phyloP scores from a whole-genome alignment of 2,329 filamentous ascomycete species.

The Lecanicillium sp. region DNA sequence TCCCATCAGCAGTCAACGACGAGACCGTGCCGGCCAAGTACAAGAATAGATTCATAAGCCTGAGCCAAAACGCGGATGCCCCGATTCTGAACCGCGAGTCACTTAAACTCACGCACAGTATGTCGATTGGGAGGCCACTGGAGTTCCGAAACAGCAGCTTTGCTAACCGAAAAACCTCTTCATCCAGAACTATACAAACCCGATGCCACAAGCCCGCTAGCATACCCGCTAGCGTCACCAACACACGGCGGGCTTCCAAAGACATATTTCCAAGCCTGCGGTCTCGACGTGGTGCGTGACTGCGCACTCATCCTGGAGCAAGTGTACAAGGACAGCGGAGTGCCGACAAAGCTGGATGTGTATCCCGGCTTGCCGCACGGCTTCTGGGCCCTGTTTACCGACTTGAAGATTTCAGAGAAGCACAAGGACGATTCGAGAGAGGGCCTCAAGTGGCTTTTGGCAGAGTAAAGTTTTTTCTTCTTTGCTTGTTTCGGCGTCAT shows the following conservation, averaged over 20 bases:
- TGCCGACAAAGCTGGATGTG: conserved; percentile 18
- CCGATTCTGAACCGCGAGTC: conserved; percentile 16
- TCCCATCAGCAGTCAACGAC: conserved; percentile 13
- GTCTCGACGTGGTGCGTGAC: conserved; percentile 21
- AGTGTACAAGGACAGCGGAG: conserved; percentile 17
- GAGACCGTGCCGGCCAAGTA: conserved; percentile 19
- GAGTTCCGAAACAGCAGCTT: neutral
- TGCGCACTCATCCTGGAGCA: conserved; percentile 21
- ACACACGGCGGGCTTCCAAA: conserved; percentile 17
- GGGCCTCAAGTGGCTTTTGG: conserved; percentile 17
- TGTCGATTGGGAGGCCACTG: neutral
- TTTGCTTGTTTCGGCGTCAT: too few relatives aligned
- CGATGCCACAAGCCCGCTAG: conserved; percentile 16
- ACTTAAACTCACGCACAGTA: conserved; percentile 16
- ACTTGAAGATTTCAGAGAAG: conserved; percentile 14
- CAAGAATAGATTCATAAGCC: conserved; percentile 18
- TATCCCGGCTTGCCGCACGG: conserved; percentile 22
- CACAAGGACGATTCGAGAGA: conserved; percentile 13
- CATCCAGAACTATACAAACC: conserved; percentile 17
- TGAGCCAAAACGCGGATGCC: conserved; percentile 17
- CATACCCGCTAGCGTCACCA: conserved; percentile 16
- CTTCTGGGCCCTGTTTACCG: conserved; percentile 19
- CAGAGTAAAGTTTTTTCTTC: neutral
- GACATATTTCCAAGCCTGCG: conserved; percentile 24
- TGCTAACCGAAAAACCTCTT: neutral